phyloP scores from a whole-genome alignment of 352 stramenopile genomes.

The Pythium sp. region DNA sequence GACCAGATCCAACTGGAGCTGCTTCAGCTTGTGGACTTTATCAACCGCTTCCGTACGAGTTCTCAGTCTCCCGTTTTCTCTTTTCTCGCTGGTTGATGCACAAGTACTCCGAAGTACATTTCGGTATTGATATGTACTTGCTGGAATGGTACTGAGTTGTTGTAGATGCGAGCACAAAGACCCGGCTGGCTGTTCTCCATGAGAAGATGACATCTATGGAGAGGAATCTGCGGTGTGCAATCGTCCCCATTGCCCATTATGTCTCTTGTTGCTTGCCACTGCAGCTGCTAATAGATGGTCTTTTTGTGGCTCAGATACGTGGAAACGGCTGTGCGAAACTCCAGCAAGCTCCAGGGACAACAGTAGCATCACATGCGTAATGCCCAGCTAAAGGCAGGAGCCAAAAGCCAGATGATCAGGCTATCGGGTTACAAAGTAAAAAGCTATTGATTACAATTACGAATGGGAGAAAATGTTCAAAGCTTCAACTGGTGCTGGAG shows the following conservation, averaged over 20 bases:
- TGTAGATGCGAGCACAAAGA: constrained; percentile 43
- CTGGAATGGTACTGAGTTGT: not conserved
- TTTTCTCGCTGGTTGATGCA: not conserved
- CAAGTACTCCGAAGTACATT: not conserved
- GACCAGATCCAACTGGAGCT: constrained; percentile 51
- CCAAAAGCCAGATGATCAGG: not conserved
- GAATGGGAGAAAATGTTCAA: not conserved
- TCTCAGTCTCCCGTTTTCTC: not conserved
- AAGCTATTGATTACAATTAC: not conserved
- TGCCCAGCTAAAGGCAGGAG: not conserved
- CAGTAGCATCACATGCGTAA: not conserved
- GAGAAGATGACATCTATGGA: constrained; percentile 47
- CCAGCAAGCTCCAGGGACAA: not conserved
- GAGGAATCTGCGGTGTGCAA: constrained; percentile 34
- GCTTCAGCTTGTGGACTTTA: constrained; percentile 53
- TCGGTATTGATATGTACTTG: no score
- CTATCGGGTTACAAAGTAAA: not conserved
- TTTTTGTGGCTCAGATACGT: constrained; percentile 26
- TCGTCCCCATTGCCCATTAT: not conserved
- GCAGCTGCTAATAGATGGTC: not conserved
- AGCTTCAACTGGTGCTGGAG: constrained; percentile 2
- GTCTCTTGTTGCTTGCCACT: not conserved
- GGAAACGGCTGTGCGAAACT: constrained; percentile 31
- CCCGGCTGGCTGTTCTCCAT: constrained; percentile 34
- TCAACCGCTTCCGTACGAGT: constrained; percentile 58